Evolutionary conservation across 345 rosid species (phyloP).

Genomic region (Corchorus capsularis): DNA sequence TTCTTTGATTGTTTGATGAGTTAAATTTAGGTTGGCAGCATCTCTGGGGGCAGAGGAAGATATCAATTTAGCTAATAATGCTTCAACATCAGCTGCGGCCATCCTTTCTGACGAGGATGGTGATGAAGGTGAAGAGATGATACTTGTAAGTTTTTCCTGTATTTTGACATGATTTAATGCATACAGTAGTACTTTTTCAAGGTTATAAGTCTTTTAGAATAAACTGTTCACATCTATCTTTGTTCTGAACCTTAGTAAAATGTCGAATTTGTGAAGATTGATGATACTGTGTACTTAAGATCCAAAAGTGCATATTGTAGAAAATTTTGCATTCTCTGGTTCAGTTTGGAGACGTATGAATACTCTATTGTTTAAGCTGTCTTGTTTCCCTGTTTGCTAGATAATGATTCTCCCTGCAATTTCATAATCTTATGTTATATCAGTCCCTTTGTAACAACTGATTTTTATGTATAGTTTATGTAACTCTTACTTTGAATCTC

Average conservation of each 20-base stretch:
- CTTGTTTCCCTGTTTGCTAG: background rate
- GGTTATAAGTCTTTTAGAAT: background rate
- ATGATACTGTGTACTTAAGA: background rate
- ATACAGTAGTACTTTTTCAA: background rate
- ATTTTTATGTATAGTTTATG: background rate
- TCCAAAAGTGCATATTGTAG: background rate
- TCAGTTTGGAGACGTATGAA: background rate
- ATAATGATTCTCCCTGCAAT: background rate
- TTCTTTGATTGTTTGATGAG: slow-evolving; percentile 21
- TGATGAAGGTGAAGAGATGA: slow-evolving; percentile 51
- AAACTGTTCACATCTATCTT: background rate
- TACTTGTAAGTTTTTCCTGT: slow-evolving; percentile 20
- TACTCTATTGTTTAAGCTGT: background rate
- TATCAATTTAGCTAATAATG: slow-evolving; percentile 22
- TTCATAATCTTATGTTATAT: background rate
- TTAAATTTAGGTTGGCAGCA: slow-evolving; percentile 55
- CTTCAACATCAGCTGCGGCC: slow-evolving; percentile 40
- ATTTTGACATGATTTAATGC: background rate
- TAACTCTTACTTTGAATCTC: background rate
- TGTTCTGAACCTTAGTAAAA: background rate
- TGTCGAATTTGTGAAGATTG: background rate
- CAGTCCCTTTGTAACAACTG: background rate
- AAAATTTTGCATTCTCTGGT: background rate
- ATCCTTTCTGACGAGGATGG: slow-evolving; percentile 37
- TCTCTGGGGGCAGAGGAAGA: slow-evolving; percentile 47